Base-by-base conservation (phyloP, 305 asterid species). In the Ilex paraguariensis region DNA sequence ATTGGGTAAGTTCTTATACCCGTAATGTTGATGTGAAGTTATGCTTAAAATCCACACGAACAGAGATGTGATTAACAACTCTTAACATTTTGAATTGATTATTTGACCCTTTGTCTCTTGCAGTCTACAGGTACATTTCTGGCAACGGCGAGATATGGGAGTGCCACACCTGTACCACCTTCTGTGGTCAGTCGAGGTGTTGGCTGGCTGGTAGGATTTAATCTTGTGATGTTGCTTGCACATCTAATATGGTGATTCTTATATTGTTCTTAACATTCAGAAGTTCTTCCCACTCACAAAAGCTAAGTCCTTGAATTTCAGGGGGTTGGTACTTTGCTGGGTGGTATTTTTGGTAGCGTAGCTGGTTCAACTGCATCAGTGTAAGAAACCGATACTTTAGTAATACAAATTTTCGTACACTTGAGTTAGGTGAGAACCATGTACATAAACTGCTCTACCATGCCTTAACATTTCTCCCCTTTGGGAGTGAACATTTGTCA, bases 151-250 rank as follows among this genome's bases (percentile, higher is more conserved):
- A 77, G 97, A 79, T 89, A 76, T 64, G 93, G 91, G 54, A 87
- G 95, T 40, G 95, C 95, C 46, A 89, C 94, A 54, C 95, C 91
- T 10, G 81, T 83, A 36, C 94, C 97, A 36, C 95, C 97, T 59
- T 83, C 95, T 42, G 79, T 89, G 28, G 69, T 87, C 63, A 70
- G 97, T 60, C 89, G 97, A 3, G 91, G 95, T 13, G 73, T 86
- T 6, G 96, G 93, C 57, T 91, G 97, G 97, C 79, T 84, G 82
- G 97, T 87, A 57, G 59, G 75, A 56, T 5, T 12, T 36, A 63
- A 53, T 60, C 12, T 15, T 33, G 44, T 44, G 28, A 10, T 10
- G 48, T 11, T 46, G 7, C 52, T 10, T 7, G 13, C 52, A 8
- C 52, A 10, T 3, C 5, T 21, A 21, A 46, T 46, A 46, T 10